Conservation (phyloP, 139 green algal genomes). For the Haematococcus sp. region DNA sequence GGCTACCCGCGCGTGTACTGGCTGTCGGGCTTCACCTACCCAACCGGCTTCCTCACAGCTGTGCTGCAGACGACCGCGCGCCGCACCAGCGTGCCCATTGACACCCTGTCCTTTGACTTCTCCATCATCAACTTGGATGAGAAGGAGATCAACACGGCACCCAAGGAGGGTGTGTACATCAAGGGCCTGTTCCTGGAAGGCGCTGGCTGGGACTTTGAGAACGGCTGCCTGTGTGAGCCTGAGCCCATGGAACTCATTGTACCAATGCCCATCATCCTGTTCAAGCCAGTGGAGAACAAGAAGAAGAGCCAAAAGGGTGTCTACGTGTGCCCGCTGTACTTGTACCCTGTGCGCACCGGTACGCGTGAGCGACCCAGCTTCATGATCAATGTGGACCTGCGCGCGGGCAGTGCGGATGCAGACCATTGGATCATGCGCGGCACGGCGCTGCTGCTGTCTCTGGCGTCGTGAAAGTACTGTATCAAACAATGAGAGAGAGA, state of each 20-base stretch:
- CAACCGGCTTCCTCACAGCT: constrained; percentile 44
- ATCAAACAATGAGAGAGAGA: background rate
- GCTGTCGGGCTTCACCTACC: constrained; percentile 86
- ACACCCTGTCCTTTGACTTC: constrained; percentile 84
- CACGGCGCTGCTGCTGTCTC: constrained; percentile 24
- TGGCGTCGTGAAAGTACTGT: constrained; percentile 8
- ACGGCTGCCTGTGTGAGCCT: constrained; percentile 77
- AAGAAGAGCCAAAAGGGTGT: constrained; percentile 64
- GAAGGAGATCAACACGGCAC: constrained; percentile 63
- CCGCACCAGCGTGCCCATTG: constrained; percentile 74
- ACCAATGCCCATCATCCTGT: constrained; percentile 83
- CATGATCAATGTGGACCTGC: constrained; percentile 80
- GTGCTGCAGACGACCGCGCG: constrained; percentile 78
- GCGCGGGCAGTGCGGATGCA: constrained; percentile 57
- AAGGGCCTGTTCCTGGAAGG: constrained; percentile 82
- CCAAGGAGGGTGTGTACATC: constrained; percentile 85
- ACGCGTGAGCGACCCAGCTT: constrained; percentile 77
- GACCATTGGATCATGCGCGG: constrained; percentile 69
- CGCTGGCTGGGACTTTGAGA: constrained; percentile 81
- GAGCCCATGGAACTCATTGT: constrained; percentile 89
- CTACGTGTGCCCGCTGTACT: constrained; percentile 82
- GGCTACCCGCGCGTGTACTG: constrained; percentile 81
- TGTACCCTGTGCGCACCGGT: constrained; percentile 78
- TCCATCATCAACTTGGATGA: constrained; percentile 72
- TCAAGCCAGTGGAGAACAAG: constrained; percentile 85